Percentiles rank a stretch among this genome's conserved stretches.
phyloP scores from a whole-genome alignment of 768 basidiomycete species.

The Amanita exitialis region DNA sequence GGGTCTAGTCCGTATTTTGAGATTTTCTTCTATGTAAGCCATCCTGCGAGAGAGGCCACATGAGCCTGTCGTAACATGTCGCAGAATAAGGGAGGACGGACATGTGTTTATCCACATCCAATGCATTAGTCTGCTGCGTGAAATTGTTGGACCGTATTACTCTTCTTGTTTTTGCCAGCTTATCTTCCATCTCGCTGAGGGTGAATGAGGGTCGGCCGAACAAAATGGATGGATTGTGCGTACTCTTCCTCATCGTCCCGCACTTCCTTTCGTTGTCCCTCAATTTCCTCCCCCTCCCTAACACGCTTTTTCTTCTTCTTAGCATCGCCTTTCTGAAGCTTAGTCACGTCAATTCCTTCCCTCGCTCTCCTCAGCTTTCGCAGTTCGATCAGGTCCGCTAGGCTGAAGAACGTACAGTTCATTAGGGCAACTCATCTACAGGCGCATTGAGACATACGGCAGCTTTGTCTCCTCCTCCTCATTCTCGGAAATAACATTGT shows the following conservation, averaged over 20 bases:
- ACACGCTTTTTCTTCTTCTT: constrained; percentile 59
- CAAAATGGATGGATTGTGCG: constrained; percentile 14
- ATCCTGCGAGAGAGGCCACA: constrained; percentile 46
- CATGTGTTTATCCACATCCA: constrained; percentile 99
- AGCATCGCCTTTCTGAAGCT: constrained; percentile 75
- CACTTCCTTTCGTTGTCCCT: constrained; percentile 27
- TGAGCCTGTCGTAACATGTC: neutral
- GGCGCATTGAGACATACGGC: constrained; percentile 32
- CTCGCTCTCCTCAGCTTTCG: constrained; percentile 64
- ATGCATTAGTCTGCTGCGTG: constrained; percentile 90
- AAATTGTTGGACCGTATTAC: constrained; percentile 86
- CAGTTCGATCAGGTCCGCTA: constrained; percentile 79
- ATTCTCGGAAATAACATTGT: constrained; percentile 22
- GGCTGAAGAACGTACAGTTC: constrained; percentile 23
- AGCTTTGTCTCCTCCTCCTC: constrained; percentile 32
- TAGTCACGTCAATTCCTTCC: constrained; percentile 79
- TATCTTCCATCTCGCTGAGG: constrained; percentile 49
- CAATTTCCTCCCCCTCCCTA: constrained; percentile 29
- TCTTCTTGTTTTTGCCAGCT: constrained; percentile 60
- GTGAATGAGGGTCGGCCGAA: neutral
- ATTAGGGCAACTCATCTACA: neutral
- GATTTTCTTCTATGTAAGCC: constrained; percentile 94
- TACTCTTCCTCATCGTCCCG: constrained; percentile 51
- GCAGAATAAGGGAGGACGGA: constrained; percentile 26
- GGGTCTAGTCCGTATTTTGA: constrained; percentile 60